Evolutionary conservation across 106 monocot genomes (phyloP).

Genomic region (Dendrobium catenatum): DNA sequence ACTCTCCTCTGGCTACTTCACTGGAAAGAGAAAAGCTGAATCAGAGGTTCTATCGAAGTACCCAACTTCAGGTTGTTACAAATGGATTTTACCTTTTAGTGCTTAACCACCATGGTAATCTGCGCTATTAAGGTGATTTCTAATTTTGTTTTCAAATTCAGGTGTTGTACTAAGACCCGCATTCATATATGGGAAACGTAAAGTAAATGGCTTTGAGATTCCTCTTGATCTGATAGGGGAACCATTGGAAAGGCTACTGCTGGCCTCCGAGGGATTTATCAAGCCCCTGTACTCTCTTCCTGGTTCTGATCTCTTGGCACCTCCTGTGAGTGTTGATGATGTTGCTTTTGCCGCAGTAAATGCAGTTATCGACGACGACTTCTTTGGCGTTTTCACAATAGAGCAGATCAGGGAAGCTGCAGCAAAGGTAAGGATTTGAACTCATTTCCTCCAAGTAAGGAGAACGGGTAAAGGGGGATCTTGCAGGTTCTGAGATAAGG

Average conservation of each 20-base stretch:
- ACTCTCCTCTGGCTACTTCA: constrained; percentile 70
- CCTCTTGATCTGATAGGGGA: constrained; percentile 68
- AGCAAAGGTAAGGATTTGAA: constrained; percentile 47
- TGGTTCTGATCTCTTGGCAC: constrained; percentile 62
- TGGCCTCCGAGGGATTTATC: constrained; percentile 51
- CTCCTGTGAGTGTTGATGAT: constrained; percentile 76
- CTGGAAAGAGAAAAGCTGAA: constrained; percentile 84
- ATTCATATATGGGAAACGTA: constrained; percentile 78
- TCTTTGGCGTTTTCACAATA: constrained; percentile 81
- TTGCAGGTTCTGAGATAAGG: no score
- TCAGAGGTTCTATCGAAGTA: constrained; percentile 81
- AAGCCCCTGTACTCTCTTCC: constrained; percentile 60
- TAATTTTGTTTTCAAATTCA: constrained; percentile 1
- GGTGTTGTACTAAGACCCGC: constrained; percentile 78
- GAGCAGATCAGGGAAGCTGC: constrained; percentile 94
- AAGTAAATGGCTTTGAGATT: constrained; percentile 65
- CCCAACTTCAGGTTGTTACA: constrained; percentile 57
- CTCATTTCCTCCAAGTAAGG: not conserved
- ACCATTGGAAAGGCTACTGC: constrained; percentile 65
- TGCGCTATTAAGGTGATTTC: no score
- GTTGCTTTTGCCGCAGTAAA: constrained; percentile 61
- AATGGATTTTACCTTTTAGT: not conserved
- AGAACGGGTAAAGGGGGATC: no score
- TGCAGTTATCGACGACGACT: constrained; percentile 52
- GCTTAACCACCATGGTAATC: not conserved